Evolutionary conservation across 1,284 basidiomycete genomes (phyloP), one percentile per base, ranked within the genome.

Genomic region (Sparassis latifolia): DNA sequence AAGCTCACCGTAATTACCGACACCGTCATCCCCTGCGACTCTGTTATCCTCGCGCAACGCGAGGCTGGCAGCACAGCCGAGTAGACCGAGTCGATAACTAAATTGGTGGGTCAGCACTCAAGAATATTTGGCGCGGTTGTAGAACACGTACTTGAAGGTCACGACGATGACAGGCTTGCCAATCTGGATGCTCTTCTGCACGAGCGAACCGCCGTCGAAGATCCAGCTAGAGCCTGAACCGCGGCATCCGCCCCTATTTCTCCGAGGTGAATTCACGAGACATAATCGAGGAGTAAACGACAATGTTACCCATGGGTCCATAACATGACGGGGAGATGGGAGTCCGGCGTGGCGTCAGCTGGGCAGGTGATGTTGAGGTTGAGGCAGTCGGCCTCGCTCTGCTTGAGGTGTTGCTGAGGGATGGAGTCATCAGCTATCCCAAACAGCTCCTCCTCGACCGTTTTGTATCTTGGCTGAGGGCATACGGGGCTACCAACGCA

Each of bases 361-460:
- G 86, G 86, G 50, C 77, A 75, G n/a, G 84, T 86, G 50, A 89
- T 84, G 65, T 86, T 87, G 50, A 89, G 65, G 62, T 88, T 89
- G 40, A 88, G 70, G 65, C 86, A 89, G 49, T 86, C 82, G 42
- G 86, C 84, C 63, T 89, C 86, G 62, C 84, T 76, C 47, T 85
- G 81, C 54, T 73, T 72, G 35, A 85, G 64, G n/a, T 66, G 59
- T 61, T 82, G 80, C 48, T 69, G 65, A 1, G 82, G 80, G 10
- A 78, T 68, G 35, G 76, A 74, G 12, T 76, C 73, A 28, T 74
- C 71, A 9, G 76, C 64, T n/a, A 86, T 67, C 35, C 79, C 79
- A 47, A 87, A 80, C 28, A 88, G 63, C 27, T 77, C 71, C 47
- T 83, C 80, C 55, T 88, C 86, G 45, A 76, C 60, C 31, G 69